These are phyloP conservation scores for Boletus rubropictus DNA, from an alignment of 768 basidiomycete genomes.

Conservation along the genomic window DNA sequence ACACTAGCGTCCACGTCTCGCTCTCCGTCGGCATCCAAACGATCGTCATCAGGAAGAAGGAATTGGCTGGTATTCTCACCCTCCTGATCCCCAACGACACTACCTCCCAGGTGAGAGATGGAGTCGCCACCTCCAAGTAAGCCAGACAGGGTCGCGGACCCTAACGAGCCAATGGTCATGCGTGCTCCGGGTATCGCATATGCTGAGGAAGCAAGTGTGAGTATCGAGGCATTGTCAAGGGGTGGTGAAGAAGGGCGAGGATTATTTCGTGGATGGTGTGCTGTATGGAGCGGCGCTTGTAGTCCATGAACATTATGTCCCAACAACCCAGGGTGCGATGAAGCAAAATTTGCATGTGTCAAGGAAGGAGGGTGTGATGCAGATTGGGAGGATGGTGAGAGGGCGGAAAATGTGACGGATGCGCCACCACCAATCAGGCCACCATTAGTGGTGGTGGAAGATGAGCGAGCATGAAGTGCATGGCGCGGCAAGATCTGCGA, in stretches of 20 bases:
- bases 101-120: conserved; percentile 67
- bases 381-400: conserved; percentile 46
- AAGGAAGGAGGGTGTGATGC: conserved; percentile 41
- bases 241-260: conserved; percentile 90
- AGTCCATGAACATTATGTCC: conserved; percentile 31
- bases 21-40: conserved; percentile 42
- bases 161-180: conserved; percentile 37
- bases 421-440: conserved; percentile 42
- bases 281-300: conserved; percentile 84
- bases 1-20: conserved; percentile 84
- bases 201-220: conserved; percentile 91
- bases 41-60: conserved; percentile 60
- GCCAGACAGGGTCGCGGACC: conserved; percentile 46
- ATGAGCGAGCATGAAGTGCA: conserved; percentile 53
- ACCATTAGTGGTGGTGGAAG: conserved; percentile 48
- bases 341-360: conserved; percentile 12
- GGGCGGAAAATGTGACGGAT: conserved; percentile 70
- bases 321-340: conserved; percentile 30
- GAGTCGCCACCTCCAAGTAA: conserved; percentile 51
- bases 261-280: conserved; percentile 94
- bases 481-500: conserved; percentile 47
- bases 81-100: conserved; percentile 45
- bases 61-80: conserved; percentile 65
- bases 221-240: conserved; percentile 82
- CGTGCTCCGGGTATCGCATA: conserved; percentile 68